Percentiles rank a stretch among this genome's conserved stretches.
phyloP scores from a whole-genome alignment of 129 eudicot genomes.

The Solidago caesia region DNA sequence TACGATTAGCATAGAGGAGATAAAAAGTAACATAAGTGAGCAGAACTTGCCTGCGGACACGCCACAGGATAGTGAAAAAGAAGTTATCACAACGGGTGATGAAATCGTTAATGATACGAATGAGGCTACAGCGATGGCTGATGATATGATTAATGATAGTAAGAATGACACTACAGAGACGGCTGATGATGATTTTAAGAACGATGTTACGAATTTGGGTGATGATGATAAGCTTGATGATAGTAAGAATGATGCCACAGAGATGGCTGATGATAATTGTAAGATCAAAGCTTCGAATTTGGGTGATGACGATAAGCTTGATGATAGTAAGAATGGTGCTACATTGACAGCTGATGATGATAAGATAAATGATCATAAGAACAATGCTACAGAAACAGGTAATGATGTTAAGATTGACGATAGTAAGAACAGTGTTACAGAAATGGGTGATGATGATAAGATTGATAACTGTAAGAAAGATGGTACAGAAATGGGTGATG shows the following conservation, averaged over 20 bases:
- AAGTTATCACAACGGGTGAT: background rate
- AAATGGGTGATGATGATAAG: slow-evolving; percentile 22
- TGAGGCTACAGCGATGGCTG: background rate
- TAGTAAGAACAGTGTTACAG: slow-evolving; percentile 12
- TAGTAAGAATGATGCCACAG: slow-evolving; percentile 13
- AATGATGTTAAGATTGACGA: slow-evolving; percentile 8
- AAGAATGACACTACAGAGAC: background rate
- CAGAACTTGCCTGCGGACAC: slow-evolving; percentile 31
- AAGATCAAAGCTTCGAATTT: background rate
- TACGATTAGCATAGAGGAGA: slow-evolving; percentile 20
- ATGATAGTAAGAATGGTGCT: slow-evolving; percentile 10
- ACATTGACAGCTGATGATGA: background rate
- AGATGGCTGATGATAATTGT: slow-evolving; percentile 5
- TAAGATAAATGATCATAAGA: background rate
- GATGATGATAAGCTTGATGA: slow-evolving; percentile 15
- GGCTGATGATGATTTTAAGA: background rate
- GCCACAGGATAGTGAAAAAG: slow-evolving; percentile 26
- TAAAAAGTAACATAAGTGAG: slow-evolving; percentile 19
- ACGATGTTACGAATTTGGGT: background rate
- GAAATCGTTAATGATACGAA: background rate
- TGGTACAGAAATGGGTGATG: background rate
- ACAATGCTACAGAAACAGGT: slow-evolving; percentile 13
- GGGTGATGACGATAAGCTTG: background rate
- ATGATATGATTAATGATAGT: slow-evolving; percentile 8
- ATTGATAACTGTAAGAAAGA: slow-evolving; percentile 30